Base-by-base conservation (phyloP, 140 eudicot genomes). In the Flaveria floridana region DNA sequence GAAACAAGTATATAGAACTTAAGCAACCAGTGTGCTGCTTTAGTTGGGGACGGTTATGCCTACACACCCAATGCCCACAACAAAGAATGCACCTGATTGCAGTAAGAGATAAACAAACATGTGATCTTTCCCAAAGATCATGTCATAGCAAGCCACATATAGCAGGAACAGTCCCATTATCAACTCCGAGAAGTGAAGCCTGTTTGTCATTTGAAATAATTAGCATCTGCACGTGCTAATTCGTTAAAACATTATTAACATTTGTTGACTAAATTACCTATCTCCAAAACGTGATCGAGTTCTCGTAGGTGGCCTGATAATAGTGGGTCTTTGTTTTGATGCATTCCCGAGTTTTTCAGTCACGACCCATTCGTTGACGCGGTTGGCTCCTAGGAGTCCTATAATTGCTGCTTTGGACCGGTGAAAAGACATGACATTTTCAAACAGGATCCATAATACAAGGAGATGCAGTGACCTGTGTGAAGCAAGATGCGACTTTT, bases 371-470 rank as follows among this genome's bases (percentile, higher is more conserved):
- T 91, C 97, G 58, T 91, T 88, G 14, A 84, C 96, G 46, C 97
- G 65, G 80, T 74, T 86, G 62, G 92, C 93, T 76, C 87, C 97
- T 12, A 91, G 47, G 14, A 91, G 91, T 64, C 97, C 96, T 47
- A 91, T 88, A 2, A 91, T 83, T 44, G 97, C 81, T 70, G 96
- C 97, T 76, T 91, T 91, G 28, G 96, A 76, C 58, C 93, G 89
- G 75, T 91, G 97, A 13, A 91, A 84, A n/a, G 97, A 89, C 97
- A 91, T 88, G 28, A 91, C 97, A 34, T 91, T 91, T 76, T 91
- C 97, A 72, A 91, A 91, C 78, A 91, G 77, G 76, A 91, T 91
- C 97, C 97, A 91, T 59, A 89, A 85, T 5, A 89, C 91, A 39
- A 89, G 87, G 53, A 91, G 88, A 71, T 91, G 97, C 12, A 83